phyloP scores from a whole-genome alignment of 2,329 filamentous ascomycete species.

The Botrytis hyacinthi region DNA sequence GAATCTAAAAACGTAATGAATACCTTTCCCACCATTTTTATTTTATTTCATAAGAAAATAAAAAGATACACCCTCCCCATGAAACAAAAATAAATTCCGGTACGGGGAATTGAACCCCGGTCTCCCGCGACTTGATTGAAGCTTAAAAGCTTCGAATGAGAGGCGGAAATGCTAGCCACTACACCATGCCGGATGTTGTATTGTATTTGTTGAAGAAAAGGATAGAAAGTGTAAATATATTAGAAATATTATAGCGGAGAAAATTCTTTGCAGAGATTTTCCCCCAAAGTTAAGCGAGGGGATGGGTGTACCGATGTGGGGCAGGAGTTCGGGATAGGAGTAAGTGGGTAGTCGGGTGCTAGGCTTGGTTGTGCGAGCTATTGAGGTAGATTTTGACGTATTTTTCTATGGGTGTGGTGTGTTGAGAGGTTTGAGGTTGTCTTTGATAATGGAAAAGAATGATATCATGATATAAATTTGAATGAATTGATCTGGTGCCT shows the following conservation, averaged over 20 bases:
- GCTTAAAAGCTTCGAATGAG: neutral
- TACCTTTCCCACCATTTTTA: neutral
- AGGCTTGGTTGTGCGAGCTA: neutral
- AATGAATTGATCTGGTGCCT: neutral
- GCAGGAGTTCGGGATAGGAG: neutral
- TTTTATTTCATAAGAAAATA: neutral
- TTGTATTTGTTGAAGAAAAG: fast-evolving
- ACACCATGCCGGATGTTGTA: neutral
- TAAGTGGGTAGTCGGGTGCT: neutral
- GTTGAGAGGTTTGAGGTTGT: neutral
- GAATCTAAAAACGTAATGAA: neutral
- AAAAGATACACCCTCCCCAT: neutral
- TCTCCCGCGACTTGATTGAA: neutral
- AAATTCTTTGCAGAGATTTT: neutral
- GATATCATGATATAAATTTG: neutral
- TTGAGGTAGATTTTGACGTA: neutral
- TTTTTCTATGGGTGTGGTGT: neutral
- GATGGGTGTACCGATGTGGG: neutral
- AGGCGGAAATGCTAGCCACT: constrained; percentile 9
- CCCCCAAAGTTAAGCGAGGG: neutral
- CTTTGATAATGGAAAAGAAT: neutral
- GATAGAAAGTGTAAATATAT: fast-evolving
- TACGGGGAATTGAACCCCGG: constrained; percentile 7
- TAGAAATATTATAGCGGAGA: fast-evolving
- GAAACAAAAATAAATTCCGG: neutral